These are phyloP conservation scores for Raffaelea albimanens DNA, from an alignment of 2,329 filamentous ascomycete species.

Conservation along the genomic window DNA sequence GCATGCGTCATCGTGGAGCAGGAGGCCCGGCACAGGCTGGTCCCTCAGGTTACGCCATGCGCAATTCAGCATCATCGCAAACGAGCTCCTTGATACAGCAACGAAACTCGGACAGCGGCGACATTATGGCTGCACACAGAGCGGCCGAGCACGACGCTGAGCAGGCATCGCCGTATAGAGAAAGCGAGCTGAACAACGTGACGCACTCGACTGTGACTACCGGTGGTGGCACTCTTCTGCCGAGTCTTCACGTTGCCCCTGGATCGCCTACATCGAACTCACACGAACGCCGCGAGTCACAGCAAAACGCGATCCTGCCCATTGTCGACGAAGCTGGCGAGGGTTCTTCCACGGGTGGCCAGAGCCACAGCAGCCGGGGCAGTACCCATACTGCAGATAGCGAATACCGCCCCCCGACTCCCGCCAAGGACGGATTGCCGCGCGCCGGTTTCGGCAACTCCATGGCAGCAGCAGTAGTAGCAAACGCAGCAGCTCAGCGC, in stretches of 20 bases:
- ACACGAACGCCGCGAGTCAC: slow-evolving; percentile 39
- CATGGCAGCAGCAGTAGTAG: slow-evolving; percentile 21
- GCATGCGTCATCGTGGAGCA: slow-evolving; percentile 17
- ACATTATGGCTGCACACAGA: slow-evolving; percentile 28
- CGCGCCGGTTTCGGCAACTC: slow-evolving; percentile 23
- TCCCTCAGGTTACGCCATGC: neutral
- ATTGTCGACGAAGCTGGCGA: slow-evolving; percentile 89
- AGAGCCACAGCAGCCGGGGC: slow-evolving; percentile 39
- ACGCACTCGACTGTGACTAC: neutral
- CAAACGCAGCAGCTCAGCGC: too few relatives aligned
- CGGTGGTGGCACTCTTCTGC: slow-evolving; percentile 1
- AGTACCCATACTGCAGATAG: slow-evolving; percentile 17
- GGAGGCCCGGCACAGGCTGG: neutral
- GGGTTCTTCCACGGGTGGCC: slow-evolving; percentile 54
- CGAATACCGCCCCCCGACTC: slow-evolving; percentile 28
- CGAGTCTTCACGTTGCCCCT: neutral
- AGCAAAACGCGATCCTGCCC: slow-evolving; percentile 51
- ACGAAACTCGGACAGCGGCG: neutral
- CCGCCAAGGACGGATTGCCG: slow-evolving; percentile 28
- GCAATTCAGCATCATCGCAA: neutral
- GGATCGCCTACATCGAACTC: neutral
- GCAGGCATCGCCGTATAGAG: slow-evolving; percentile 9
- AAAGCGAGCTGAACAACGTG: neutral
- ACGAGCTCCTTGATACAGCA: neutral
- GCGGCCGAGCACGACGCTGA: slow-evolving; percentile 28